Evolutionary conservation across 176 grass and related monocot genomes (phyloP).

Genomic region (Eragrostis nindensis): DNA sequence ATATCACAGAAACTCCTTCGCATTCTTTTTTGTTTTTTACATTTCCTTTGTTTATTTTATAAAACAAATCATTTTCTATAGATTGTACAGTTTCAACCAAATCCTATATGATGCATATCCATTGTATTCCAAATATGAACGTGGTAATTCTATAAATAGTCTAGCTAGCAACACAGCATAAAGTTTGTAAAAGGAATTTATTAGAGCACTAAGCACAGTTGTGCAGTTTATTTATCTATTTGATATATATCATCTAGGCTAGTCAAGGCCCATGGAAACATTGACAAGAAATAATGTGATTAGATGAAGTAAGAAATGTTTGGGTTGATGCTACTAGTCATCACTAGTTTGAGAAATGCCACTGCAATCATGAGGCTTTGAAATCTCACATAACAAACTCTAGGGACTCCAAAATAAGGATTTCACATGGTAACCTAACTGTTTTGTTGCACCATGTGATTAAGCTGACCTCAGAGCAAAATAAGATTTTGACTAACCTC

Average conservation of each 20-base stretch:
- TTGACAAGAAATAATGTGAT: not conserved
- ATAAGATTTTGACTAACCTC: not conserved
- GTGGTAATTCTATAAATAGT: not conserved
- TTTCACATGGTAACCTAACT: not conserved
- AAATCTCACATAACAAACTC: slow-evolving; percentile 1
- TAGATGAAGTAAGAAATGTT: not conserved
- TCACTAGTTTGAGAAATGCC: not conserved
- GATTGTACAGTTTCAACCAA: not conserved
- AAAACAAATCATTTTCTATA: not conserved
- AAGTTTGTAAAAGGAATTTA: slow-evolving; percentile 5
- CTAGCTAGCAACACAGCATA: slow-evolving; percentile 9
- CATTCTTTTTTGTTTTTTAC: not conserved
- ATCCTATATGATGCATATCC: not conserved
- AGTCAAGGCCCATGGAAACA: not conserved
- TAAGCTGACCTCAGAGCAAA: not conserved
- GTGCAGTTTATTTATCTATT: slow-evolving; percentile 2
- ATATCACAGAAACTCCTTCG: not conserved
- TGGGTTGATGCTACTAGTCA: not conserved
- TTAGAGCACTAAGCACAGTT: not conserved
- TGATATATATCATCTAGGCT: not conserved
- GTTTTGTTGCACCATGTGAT: not conserved
- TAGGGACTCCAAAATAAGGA: not conserved
- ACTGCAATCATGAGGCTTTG: not conserved
- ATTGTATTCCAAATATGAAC: not conserved
- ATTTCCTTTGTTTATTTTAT: not conserved